Evolutionary conservation across 164 flowering plant genomes (phyloP), one percentile per base, ranked within the genome.

Genomic region (Protea cynaroides): DNA sequence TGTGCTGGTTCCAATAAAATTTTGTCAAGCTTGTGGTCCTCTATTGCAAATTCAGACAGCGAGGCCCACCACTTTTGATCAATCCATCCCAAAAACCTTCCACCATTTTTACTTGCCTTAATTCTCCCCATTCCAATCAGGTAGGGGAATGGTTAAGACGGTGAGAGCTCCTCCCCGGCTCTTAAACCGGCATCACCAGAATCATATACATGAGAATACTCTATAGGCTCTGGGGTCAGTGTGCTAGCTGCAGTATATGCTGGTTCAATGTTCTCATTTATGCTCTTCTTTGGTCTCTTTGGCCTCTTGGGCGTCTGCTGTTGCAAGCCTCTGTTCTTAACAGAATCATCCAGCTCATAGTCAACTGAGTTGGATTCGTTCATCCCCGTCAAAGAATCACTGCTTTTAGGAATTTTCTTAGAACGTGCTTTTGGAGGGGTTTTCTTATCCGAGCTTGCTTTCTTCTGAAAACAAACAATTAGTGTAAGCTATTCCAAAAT

Each of bases 251-350:
- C 71, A 54, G 77, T 71, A 56, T 74, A 75, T 58, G 87, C 85
- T 4, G 88, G 82, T 72, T 86, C 96, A 67, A 81, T 67, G 60
- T 77, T 82, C 66, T 86, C 92, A 69, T 89, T 87, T 23, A 86
- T 83, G 56, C 89, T 88, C 79, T 86, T 89, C 75, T 80, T 89
- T 0, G 86, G 85, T 62, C 95, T 84, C 76, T 87, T 89, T 51
- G 72, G 79, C 59, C 84, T 85, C 77, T 83, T 88, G 38, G 86
- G 81, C 70, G 74, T 88, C 65, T 75, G 81, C 15, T 62, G 63
- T 62, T 72, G 85, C 9, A 65, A 60, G 22, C 80, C 86, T 36
- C 60, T 38, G 59, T 71, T 62, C 56, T 66, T 53, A 36, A 36
- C 57, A 34, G 76, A 61, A 70, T 80, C 89, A 38, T 79, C 84